Evolutionary conservation across 768 basidiomycete genomes (phyloP).

Genomic region (Lentinula aciculospora): DNA sequence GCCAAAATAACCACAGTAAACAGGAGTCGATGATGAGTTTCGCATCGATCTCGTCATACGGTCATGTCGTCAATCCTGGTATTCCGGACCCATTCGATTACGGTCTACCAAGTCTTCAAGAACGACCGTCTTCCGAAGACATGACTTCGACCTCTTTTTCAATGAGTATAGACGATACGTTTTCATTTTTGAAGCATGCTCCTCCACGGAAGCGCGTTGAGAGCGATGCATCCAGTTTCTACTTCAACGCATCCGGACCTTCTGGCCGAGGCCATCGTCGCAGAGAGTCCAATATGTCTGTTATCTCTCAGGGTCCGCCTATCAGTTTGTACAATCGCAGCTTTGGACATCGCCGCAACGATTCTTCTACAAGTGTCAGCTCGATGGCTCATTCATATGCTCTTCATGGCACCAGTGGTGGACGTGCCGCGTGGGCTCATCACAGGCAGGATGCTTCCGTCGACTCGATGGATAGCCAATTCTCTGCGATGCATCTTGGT

Average conservation of each 20-base stretch:
- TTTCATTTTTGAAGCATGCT: slow-evolving; percentile 46
- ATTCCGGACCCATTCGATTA: slow-evolving; percentile 72
- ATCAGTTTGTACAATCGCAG: slow-evolving; percentile 70
- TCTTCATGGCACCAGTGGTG: slow-evolving; percentile 44
- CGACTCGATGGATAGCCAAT: slow-evolving; percentile 65
- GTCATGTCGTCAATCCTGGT: slow-evolving; percentile 59
- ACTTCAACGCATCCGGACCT: slow-evolving; percentile 44
- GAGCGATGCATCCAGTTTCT: slow-evolving; percentile 76
- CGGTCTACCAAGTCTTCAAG: slow-evolving; percentile 44
- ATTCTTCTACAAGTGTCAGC: slow-evolving; percentile 40
- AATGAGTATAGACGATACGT: slow-evolving; percentile 65
- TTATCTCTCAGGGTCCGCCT: slow-evolving; percentile 54
- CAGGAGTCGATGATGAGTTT: slow-evolving; percentile 68
- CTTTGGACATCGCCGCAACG: slow-evolving; percentile 35
- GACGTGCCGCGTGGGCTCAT: slow-evolving; percentile 54
- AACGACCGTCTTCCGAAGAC: slow-evolving; percentile 55
- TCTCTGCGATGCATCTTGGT: slow-evolving; percentile 48
- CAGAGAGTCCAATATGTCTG: slow-evolving; percentile 58
- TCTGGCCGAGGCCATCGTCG: slow-evolving; percentile 44
- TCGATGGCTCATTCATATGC: slow-evolving; percentile 56
- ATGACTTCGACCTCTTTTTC: slow-evolving; percentile 42
- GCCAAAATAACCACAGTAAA: slow-evolving; percentile 33
- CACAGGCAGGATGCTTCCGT: slow-evolving; percentile 52
- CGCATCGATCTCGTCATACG: slow-evolving; percentile 77
- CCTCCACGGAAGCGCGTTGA: slow-evolving; percentile 52